Conservation (phyloP, 164 flowering plant genomes). For the Kalanchoe fedtschenkoi region DNA sequence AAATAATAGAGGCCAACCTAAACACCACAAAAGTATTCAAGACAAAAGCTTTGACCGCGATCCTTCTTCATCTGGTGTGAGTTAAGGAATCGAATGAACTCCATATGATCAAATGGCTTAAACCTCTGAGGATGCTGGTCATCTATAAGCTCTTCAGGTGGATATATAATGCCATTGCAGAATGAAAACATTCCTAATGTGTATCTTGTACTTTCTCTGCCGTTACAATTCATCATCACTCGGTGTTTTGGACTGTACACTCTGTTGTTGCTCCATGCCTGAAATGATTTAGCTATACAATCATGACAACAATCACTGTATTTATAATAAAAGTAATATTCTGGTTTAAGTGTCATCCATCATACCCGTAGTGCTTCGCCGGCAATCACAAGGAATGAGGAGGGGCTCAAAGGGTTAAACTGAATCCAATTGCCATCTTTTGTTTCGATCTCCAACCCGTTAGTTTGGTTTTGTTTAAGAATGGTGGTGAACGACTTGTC, state of each 20-base stretch:
- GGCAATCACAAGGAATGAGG: constrained; percentile 14
- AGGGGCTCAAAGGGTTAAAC: constrained; percentile 6
- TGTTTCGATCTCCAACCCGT: constrained; percentile 22
- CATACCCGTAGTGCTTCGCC: constrained; percentile 18
- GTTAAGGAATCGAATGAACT: neutral
- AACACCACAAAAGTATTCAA: constrained; percentile 7
- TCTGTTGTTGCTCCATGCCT: constrained; percentile 6
- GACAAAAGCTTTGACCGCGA: neutral
- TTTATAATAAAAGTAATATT: neutral
- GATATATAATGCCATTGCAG: constrained; percentile 1
- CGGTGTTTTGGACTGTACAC: neutral
- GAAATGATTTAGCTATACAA: neutral
- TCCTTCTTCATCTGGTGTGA: neutral
- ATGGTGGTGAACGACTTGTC: constrained; percentile 8
- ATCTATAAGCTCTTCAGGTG: constrained; percentile 7
- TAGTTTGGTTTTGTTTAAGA: constrained; percentile 11
- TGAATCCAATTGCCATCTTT: constrained; percentile 18
- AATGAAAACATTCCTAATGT: constrained; percentile 3
- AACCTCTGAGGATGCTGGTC: constrained; percentile 5
- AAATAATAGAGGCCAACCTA: neutral
- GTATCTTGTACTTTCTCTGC: neutral
- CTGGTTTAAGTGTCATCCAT: neutral
- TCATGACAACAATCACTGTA: neutral
- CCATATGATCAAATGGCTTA: constrained; percentile 9
- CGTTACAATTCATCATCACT: neutral